A percentile compares a stretch with the other conserved stretches of the same genome.
phyloP scores from a whole-genome alignment of 1,284 basidiomycete genomes.

The Farysia itapuensis region DNA sequence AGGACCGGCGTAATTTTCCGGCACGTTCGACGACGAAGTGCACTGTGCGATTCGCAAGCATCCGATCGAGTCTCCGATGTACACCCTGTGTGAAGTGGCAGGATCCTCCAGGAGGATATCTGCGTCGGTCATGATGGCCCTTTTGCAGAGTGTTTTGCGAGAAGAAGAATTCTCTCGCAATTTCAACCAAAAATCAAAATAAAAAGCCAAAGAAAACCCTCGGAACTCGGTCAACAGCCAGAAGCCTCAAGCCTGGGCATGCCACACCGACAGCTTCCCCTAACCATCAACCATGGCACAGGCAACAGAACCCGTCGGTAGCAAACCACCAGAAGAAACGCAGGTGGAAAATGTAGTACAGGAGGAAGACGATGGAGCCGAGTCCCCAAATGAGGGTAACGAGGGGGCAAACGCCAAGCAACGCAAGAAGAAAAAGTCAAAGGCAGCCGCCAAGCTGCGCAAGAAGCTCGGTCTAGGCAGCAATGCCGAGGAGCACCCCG shows the following conservation, averaged over 20 bases:
- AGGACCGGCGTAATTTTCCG: conserved; percentile 17
- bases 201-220: too few species aligned
- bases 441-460: conserved; percentile 43
- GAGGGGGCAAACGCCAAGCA: conserved; percentile 31
- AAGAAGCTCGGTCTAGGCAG: conserved; percentile 42
- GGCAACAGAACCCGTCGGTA: too few species aligned
- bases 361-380: conserved; percentile 8
- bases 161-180: too few species aligned
- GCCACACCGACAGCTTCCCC: too few species aligned
- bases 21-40: conserved; percentile 11
- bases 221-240: too few species aligned
- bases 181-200: too few species aligned
- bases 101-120: conserved; percentile 13
- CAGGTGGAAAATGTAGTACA: too few species aligned
- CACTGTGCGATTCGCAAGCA: conserved; percentile 34
- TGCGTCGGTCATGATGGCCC: conserved; percentile 16
- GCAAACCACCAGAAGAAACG: too few species aligned
- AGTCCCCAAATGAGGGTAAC: conserved; percentile 7
- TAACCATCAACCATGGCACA: too few species aligned
- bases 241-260: too few species aligned
- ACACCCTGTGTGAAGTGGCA: conserved; percentile 29
- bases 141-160: too few species aligned
- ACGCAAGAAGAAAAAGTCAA: conserved; percentile 49
- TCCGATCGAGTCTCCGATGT: conserved; percentile 35
- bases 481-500: neutral